Conservation (phyloP, 169 alveolate genomes). For the Hepatocystis sp. region DNA sequence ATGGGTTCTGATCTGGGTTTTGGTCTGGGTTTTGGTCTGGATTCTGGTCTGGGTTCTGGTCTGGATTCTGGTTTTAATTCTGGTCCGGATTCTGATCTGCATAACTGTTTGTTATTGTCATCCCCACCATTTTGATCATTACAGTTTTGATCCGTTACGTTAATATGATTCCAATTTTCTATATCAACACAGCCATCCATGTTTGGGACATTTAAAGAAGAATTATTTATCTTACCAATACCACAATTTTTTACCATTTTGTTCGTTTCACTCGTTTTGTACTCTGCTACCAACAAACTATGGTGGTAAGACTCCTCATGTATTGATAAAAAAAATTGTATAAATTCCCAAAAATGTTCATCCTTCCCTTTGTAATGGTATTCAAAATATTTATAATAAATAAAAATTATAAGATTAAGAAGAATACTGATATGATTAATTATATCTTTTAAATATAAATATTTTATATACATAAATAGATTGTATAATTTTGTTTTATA, state of each 20-base stretch:
- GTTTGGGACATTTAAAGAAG: background rate
- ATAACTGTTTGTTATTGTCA: no score
- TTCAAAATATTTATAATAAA: constrained; percentile 68
- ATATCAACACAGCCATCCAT: background rate
- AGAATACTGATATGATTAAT: constrained; percentile 36
- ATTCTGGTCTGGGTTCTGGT: no score
- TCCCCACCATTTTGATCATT: no score
- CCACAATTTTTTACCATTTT: background rate
- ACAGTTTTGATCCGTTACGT: no score
- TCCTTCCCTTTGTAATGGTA: constrained; percentile 37
- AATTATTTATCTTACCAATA: background rate
- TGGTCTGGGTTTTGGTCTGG: no score
- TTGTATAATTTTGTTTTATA: constrained; percentile 33
- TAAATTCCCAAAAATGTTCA: constrained; percentile 28
- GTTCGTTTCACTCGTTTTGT: constrained; percentile 11
- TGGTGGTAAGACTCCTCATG: constrained; percentile 57
- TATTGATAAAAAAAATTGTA: constrained; percentile 45
- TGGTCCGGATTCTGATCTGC: no score
- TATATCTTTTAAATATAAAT: constrained; percentile 25
- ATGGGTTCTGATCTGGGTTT: no score
- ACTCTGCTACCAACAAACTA: constrained; percentile 14
- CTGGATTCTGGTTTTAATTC: no score
- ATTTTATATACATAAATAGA: constrained; percentile 46
- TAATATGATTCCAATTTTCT: no score
- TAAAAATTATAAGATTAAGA: constrained; percentile 46